Base-by-base conservation (phyloP, 192 early-diverging fungal genomes). In the Entomortierella lignicola region DNA sequence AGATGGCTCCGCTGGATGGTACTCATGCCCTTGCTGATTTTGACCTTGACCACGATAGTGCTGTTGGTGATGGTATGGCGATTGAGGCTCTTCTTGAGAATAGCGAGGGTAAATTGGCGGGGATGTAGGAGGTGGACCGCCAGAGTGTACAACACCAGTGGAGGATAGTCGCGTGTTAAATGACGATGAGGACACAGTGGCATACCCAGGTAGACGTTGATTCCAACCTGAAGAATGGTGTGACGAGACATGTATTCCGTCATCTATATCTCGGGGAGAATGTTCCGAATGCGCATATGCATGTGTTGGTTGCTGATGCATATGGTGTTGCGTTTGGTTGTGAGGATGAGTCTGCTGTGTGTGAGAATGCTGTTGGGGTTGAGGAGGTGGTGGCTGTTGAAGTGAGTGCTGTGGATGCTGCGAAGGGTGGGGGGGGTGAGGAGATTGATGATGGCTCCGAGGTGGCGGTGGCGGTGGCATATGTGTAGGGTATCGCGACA, bases 221-320 rank as follows among this genome's bases (percentile, higher is more conserved):
- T 79, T 79, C 75, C 75, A 79, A 44, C 75, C 75, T 47, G 75
- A 79, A 0, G 75, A 63, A 18, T 69, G 30, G 17, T 79, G 75
- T 10, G 75, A 70, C 30, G 64, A 23, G 21, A 55, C 39, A 26
- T 69, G 66, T 55, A 66, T 74, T 12, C 64, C 43, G 0, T 79
- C 75, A 5, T 79, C 75, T 48, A 79, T 64, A 26, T 77, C 74
- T 5, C 72, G 64, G 12, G 65, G 47, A 43, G 55, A 23, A 37
- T 66, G 64, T 11, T 29, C 50, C 11, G 51, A 31, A 6, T 61
- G 73, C 15, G 42, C 26, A 41, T 77, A 68, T 3, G 23, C 60
- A 41, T 75, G 64, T 41, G 57, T 41, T 1, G 59, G 52, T 8
- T 79, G 75, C 6, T 79, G 75, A 50, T 65, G 64, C 41, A 55